phyloP scores from a whole-genome alignment of 2,329 filamentous ascomycete species.

The Exophiala sideris region DNA sequence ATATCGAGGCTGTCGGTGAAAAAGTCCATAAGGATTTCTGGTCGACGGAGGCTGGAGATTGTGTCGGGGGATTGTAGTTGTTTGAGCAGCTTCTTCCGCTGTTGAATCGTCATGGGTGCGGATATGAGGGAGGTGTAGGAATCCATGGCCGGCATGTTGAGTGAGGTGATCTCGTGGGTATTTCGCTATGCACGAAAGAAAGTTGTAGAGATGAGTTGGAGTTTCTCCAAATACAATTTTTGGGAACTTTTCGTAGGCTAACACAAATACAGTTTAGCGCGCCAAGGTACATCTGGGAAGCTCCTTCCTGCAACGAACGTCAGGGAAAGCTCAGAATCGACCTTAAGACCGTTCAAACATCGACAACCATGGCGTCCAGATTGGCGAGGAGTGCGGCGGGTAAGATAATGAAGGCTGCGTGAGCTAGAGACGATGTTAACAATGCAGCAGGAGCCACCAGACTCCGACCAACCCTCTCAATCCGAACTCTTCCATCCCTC shows the following conservation, averaged over 20 bases:
- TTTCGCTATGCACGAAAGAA: too few relatives aligned
- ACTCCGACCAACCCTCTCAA: conserved; percentile 67
- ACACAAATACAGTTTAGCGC: conserved; percentile 9
- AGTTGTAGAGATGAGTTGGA: neutral
- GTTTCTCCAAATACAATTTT: neutral
- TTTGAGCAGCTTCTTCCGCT: conserved; percentile 74
- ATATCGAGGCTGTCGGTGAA: conserved; percentile 88
- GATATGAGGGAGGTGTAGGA: conserved; percentile 22
- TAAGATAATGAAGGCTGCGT: conserved; percentile 54
- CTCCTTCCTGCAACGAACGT: conserved; percentile 9
- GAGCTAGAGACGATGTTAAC: conserved; percentile 16
- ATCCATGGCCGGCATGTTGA: conserved; percentile 25
- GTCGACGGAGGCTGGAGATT: conserved; percentile 70
- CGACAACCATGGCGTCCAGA: conserved; percentile 86
- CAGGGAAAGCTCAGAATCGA: conserved; percentile 4
- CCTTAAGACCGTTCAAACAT: neutral
- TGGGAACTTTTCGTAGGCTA: conserved; percentile 11
- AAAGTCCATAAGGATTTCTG: conserved; percentile 92
- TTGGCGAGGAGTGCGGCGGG: conserved; percentile 92
- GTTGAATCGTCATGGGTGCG: conserved; percentile 60
- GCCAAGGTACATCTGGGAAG: neutral
- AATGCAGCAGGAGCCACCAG: conserved; percentile 73
- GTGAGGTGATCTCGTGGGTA: too few relatives aligned
- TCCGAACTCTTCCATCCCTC: conserved; percentile 66
- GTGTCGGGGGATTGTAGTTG: conserved; percentile 22